Evolutionary conservation across 306 rosid genomes (phyloP), one percentile per base, ranked within the genome.

Genomic region (Pterocarpus macrocarpus): DNA sequence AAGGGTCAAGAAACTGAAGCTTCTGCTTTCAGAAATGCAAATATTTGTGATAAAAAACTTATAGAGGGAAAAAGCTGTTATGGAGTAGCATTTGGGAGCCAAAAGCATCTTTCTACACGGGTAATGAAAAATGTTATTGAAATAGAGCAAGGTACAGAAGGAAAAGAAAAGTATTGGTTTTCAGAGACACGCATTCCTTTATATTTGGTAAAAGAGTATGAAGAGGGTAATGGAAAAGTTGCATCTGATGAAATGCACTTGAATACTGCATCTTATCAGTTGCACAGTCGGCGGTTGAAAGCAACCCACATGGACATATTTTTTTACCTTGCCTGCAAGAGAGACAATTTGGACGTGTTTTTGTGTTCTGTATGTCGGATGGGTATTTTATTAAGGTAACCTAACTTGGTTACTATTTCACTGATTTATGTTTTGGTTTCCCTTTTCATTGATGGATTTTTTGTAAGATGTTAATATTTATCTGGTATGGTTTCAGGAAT

Each of bases 61-160:
- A 82, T 88, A 59, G 94, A 84, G 74, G 92, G 90, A 43, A 88
- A 83, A 80, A 76, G 33, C 63, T 71, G 53, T 52, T 96, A 96
- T 77, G 97, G 94, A 59, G 80, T 96, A 84, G 94, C 86, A 69
- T 96, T 96, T 86, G 94, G 94, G 45, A 81, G 77, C 86, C 99
- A 96, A 90, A 96, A 92, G 82, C 97, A 93, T 87, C 98, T 96
- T 88, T 93, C 99, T 85, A 88, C 91, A 3, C 94, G 98, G 70
- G 89, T 93, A 78, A 88, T 90, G 97, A 96, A 92, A 90, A 92
- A 82, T 85, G 83, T 90, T 80, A 62, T 92, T 81, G 98, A 90
- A 83, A 77, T 80, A 53, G 97, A 93, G 86, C 83, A 88, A 70
- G 68, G 71, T 83, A 79, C 79, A 14, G 91, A 83, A 74, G 97